A percentile compares a stretch with the other conserved stretches of the same genome.
Conservation (phyloP, 1,284 basidiomycete species). For the Ceratobasidium sp. region DNA sequence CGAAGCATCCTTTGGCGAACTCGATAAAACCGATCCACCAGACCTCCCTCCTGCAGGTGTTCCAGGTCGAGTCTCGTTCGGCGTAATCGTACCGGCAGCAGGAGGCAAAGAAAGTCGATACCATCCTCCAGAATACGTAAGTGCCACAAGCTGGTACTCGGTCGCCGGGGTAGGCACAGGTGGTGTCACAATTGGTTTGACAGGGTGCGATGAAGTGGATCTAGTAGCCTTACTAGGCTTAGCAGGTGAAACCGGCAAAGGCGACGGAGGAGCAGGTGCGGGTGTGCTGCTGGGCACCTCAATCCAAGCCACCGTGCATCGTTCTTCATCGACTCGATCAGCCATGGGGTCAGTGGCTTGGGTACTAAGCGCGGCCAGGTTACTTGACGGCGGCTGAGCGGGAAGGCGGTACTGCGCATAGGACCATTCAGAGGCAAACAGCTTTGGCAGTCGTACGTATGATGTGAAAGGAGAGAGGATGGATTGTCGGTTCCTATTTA, state of each 20-base stretch:
- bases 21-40: constrained; percentile 25
- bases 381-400: constrained; percentile 82
- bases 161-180: constrained; percentile 48
- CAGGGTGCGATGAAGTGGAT: constrained; percentile 32
- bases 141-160: constrained; percentile 84
- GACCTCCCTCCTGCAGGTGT: constrained; percentile 26
- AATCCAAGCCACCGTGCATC: constrained; percentile 88
- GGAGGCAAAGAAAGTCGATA: constrained; percentile 83
- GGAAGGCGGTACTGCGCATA: constrained; percentile 94
- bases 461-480: constrained; percentile 80
- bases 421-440: constrained; percentile 94
- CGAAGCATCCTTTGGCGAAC: constrained; percentile 32
- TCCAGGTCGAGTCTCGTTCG: constrained; percentile 45
- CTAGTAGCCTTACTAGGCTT: constrained; percentile 25
- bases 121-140: constrained; percentile 94
- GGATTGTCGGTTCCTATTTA: constrained; percentile 81
- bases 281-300: constrained; percentile 61
- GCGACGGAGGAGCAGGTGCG: constrained; percentile 18
- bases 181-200: constrained; percentile 30
- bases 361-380: constrained; percentile 67
- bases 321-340: constrained; percentile 77
- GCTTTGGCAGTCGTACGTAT: constrained; percentile 87
- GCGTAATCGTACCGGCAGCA: constrained; percentile 42
- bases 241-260: constrained; percentile 8
- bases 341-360: constrained; percentile 71